Conservation (phyloP, 306 rosid species). For the Vigna hirtella region DNA sequence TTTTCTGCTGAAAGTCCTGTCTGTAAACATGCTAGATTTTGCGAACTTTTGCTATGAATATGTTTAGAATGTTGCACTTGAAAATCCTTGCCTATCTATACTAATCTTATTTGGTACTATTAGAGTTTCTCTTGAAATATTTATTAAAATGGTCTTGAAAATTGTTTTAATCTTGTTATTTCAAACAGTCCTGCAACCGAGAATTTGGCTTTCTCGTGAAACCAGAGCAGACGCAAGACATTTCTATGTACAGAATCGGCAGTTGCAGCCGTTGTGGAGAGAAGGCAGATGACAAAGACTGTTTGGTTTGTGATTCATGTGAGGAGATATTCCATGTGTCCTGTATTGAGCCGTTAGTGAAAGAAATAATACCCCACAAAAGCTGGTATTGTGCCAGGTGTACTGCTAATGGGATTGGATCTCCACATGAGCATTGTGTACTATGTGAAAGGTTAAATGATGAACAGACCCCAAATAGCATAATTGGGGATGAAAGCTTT, state of each 20-base stretch:
- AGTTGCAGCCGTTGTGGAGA: slow-evolving; percentile 77
- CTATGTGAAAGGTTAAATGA: slow-evolving; percentile 76
- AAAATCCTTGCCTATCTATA: slow-evolving; percentile 31
- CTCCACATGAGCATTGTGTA: slow-evolving; percentile 75
- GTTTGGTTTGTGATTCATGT: slow-evolving; percentile 94
- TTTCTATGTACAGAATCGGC: slow-evolving; percentile 53
- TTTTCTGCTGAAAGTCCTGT: slow-evolving; percentile 15
- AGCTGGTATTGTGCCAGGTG: slow-evolving; percentile 89
- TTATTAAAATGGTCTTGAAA: slow-evolving; percentile 32
- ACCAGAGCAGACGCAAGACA: slow-evolving; percentile 62
- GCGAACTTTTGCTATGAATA: slow-evolving; percentile 13
- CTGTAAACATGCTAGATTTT: slow-evolving; percentile 14
- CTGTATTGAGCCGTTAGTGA: slow-evolving; percentile 84
- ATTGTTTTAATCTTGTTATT: slow-evolving; percentile 44
- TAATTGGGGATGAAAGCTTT: slow-evolving; percentile 53
- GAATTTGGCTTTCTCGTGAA: slow-evolving; percentile 63
- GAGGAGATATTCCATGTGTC: slow-evolving; percentile 86
- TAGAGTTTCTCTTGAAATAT: slow-evolving; percentile 29
- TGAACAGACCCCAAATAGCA: slow-evolving; percentile 45
- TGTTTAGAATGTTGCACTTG: slow-evolving; percentile 22
- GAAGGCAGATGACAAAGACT: slow-evolving; percentile 70
- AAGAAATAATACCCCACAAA: slow-evolving; percentile 70
- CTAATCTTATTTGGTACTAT: slow-evolving; percentile 38
- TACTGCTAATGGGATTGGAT: slow-evolving; percentile 61
- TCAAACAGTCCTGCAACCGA: slow-evolving; percentile 55